These are phyloP conservation scores for Xylaria grammica DNA, from an alignment of 495 filamentous ascomycete genomes.

Conservation along the genomic window DNA sequence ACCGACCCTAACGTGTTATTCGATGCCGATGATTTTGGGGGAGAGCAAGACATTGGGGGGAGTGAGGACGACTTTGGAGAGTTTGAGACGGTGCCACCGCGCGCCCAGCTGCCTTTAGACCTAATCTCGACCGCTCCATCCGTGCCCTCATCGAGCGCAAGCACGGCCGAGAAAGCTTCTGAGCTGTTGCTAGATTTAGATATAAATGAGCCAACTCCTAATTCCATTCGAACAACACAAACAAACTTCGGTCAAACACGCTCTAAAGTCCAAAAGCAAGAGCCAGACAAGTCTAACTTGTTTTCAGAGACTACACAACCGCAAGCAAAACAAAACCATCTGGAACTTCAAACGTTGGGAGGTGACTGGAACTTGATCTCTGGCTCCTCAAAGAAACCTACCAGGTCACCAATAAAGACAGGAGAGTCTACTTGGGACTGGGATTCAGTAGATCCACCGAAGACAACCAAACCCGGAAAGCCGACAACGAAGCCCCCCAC, in stretches of 20 bases:
- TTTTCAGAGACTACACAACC: conserved; percentile 57
- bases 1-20: conserved; percentile 52
- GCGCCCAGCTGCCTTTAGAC: conserved; percentile 22
- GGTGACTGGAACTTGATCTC: conserved; percentile 68
- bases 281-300: conserved; percentile 31
- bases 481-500: not conserved
- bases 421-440: conserved; percentile 45
- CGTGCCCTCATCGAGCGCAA: conserved; percentile 20
- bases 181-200: conserved; percentile 29
- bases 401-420: conserved; percentile 23
- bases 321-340: conserved; percentile 15
- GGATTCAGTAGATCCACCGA: conserved; percentile 40
- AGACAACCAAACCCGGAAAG: conserved; percentile 9
- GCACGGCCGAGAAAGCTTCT: conserved; percentile 36
- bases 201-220: conserved; percentile 33
- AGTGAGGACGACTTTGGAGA: conserved; percentile 58
- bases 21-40: conserved; percentile 55
- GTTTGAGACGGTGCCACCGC: conserved; percentile 47
- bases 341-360: not conserved
- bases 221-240: conserved; percentile 53
- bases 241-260: conserved; percentile 54
- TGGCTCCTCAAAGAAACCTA: conserved; percentile 43
- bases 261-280: conserved; percentile 49
- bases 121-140: conserved; percentile 24
- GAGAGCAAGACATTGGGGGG: conserved; percentile 33